Base-by-base conservation (phyloP, 495 filamentous ascomycete genomes). In the Penicillium arizonense region DNA sequence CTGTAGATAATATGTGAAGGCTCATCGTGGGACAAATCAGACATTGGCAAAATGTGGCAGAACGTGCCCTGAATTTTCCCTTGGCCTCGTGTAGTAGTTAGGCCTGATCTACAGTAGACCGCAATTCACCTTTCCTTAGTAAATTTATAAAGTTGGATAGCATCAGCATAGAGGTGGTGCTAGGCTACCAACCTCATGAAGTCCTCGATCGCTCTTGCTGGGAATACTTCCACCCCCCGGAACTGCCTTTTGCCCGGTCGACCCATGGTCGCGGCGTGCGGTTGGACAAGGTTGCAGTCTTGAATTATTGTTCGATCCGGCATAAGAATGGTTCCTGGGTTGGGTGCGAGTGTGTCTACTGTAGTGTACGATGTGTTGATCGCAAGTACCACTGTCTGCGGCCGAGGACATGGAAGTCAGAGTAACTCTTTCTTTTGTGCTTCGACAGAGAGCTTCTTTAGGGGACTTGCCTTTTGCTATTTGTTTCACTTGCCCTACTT, bases 281-380 rank as follows among this genome's bases (percentile, higher is more conserved):
- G 44, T 75, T 93, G 38, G 90, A 95, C 70, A 94, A 92, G 61
- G 91, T 91, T 7, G 91, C 90, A 3, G 87, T 91, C 21, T 74
- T 95, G 38, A 82, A 89, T 56, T 95, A 95, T 67, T 90, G 86
- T 57, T 78, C 81, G 14, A 82, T 95, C 50, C 80, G 79, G 57
- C 81, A 86, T 47, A 83, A 76, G 36, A 69, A 85, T 62, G 89
- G 89, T 3, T 76, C 80, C 47, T 95, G 86, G 84, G 76, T 93
- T 39, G 84, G 81, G 44, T 95, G 91, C 69, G 90, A 96, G 67
- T 94, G 90, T 66, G 90, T 90, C 63, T 61, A 93, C 90, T 2
- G 75, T 96, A 20, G 90, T 93, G 30, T 88, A 92, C 66, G 86
- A 93, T 74, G 88, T 94, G 35, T 73, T 96, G 68, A 87, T 96